Conservation (phyloP, 129 eudicot species). For the Rutidosis leptorrhynchoides region DNA sequence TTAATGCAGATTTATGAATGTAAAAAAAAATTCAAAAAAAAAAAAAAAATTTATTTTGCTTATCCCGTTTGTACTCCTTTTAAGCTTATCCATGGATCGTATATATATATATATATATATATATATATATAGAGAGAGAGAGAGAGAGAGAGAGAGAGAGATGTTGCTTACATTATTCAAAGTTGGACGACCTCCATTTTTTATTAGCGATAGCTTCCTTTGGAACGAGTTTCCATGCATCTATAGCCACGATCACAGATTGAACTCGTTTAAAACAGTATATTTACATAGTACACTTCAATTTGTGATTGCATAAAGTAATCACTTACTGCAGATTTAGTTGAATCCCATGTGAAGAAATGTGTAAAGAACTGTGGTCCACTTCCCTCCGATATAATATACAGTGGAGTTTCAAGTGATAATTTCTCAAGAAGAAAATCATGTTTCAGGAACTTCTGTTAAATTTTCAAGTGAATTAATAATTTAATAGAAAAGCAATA, state of each 20-base stretch:
- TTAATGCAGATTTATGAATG: too few relatives aligned
- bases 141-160: too few relatives aligned
- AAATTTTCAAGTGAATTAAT: conserved; percentile 19
- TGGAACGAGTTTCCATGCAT: conserved; percentile 94
- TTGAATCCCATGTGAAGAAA: conserved; percentile 85
- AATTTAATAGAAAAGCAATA: conserved; percentile 10
- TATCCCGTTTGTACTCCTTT: too few relatives aligned
- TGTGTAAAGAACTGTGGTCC: conserved; percentile 96
- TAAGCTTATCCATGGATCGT: too few relatives aligned
- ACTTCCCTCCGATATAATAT: conserved; percentile 70
- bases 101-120: too few relatives aligned
- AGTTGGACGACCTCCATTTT: conserved; percentile 60
- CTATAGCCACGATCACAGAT: conserved; percentile 41
- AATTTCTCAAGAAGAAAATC: conserved; percentile 79
- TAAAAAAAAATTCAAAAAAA: too few relatives aligned
- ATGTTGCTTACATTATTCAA: conserved; percentile 55
- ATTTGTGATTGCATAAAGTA: conserved; percentile 6
- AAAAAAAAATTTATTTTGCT: too few relatives aligned
- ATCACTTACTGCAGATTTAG: conserved; percentile 69
- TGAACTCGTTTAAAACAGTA: background rate
- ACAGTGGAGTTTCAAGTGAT: conserved; percentile 65
- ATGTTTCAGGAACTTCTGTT: conserved; percentile 52
- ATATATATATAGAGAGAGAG: too few relatives aligned
- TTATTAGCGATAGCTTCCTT: conserved; percentile 68
- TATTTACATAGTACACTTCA: conserved; percentile 5